Evolutionary conservation across 2,329 filamentous ascomycete genomes (phyloP), one percentile per base, ranked within the genome.

Genomic region (Hymenoscyphus repandus): DNA sequence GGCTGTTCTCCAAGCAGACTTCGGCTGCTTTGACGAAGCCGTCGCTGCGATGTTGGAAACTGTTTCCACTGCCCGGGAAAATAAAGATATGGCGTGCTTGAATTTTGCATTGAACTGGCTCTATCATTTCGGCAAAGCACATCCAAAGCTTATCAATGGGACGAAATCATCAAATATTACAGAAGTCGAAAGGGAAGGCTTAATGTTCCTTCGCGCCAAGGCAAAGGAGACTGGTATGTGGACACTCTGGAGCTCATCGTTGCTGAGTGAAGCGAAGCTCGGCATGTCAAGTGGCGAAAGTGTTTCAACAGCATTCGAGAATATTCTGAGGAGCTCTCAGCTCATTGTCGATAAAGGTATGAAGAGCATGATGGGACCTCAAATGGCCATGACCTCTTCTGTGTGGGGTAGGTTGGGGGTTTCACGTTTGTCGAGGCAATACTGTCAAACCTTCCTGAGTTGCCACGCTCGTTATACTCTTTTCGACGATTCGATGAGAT

Each of bases 31-130:
- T 66, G 80, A 82, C 37, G 91, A 97, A 69, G 92, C 92, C 5
- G 79, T 97, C n/a, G 82, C 89, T 10, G 88, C 92, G 11, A 96
- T 99, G 83, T 83, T 95, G 39, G 93, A 97, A 68, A 91, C 92
- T 0, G 90, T 99, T 32, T 85, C 91, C 0, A 95, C 90, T n/a
- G 93, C 93, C 0, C 77, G 92, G 55, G 93, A 97, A 68, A 95
- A 95, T 59, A 85, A 90, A 58, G 93, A 99, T 64, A 88, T 90
- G 75, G 84, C 81, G 3, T 97, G 93, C 65, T 76, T 99, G 50
- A 97, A 96, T 68, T 97, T 95, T 69, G 88, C 90, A 31, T 79
- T 99, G 54, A 95, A 90, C 64, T 99, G 93, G 93, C 76, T 97
- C 2, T 95, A 95, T 63, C 90, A 96, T 64, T 95, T 96, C 61